Percentiles rank a stretch among this genome's conserved stretches.
phyloP scores from a whole-genome alignment of 495 filamentous ascomycete genomes.

The Poronia punctata region DNA sequence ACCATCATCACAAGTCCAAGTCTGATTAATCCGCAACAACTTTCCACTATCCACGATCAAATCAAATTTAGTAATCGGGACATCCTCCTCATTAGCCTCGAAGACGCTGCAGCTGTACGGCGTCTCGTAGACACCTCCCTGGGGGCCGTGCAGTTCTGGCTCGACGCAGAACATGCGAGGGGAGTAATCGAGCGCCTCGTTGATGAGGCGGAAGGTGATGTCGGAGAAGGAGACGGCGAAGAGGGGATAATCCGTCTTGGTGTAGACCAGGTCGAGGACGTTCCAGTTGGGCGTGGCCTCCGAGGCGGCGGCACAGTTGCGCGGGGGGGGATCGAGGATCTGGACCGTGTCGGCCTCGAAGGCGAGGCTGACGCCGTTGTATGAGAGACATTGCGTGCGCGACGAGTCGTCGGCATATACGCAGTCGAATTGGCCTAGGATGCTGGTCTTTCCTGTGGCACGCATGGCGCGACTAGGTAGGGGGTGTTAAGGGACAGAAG shows the following conservation, averaged over 20 bases:
- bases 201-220: neutral
- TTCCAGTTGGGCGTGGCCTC: slow-evolving; percentile 2
- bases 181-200: slow-evolving; percentile 3
- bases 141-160: slow-evolving; percentile 1
- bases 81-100: slow-evolving; percentile 1
- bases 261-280: neutral
- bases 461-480: neutral
- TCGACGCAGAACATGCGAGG: slow-evolving; percentile 2
- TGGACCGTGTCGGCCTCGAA: neutral
- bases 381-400: neutral
- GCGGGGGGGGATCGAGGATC: neutral
- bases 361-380: neutral
- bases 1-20: slow-evolving; percentile 3
- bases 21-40: slow-evolving; percentile 1
- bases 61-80: slow-evolving; percentile 3
- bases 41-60: neutral
- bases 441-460: neutral
- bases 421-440: neutral
- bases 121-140: neutral
- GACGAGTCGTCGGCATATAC: neutral
- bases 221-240: neutral
- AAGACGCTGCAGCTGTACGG: slow-evolving; percentile 2
- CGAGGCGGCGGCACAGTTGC: neutral
- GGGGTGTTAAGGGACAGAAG: no score
- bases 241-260: neutral